Evolutionary conservation across 768 basidiomycete genomes (phyloP), one percentile per base, ranked within the genome.

Genomic region (Hydnomerulius pinastri): DNA sequence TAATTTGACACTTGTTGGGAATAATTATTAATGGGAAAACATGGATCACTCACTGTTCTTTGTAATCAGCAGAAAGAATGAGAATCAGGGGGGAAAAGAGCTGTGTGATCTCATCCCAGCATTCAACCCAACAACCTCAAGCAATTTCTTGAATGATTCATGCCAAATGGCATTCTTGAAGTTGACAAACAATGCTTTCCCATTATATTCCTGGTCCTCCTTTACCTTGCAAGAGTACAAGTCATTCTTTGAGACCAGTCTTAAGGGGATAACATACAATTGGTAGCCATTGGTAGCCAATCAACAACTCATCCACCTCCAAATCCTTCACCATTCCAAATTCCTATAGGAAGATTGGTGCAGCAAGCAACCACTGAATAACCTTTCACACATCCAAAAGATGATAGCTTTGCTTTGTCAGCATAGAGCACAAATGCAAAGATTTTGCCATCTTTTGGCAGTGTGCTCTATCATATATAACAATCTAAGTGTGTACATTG

Each of bases 11-110:
- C n/a, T n/a, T n/a, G n/a, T n/a, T n/a, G n/a, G n/a, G n/a, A n/a
- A n/a, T n/a, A n/a, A n/a, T n/a, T n/a, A n/a, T n/a, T n/a, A n/a
- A n/a, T n/a, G n/a, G n/a, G n/a, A n/a, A n/a, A n/a, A n/a, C 11
- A 23, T 43, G 11, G 43, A 21, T 48, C 33, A 54, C 72, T 28
- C 64, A 77, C 76, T 71, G 70, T 62, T 78, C 75, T 53, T 76
- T 69, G 49, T 74, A 78, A 42, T 77, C 74, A 18, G 72, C 67
- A 18, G 68, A 70, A 2, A 75, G 48, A 8, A 75, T 71, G 11
- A 53, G 40, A 33, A 56, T 48, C 2, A 48, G 23, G 10, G 73
- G 73, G 43, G 60, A 77, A 0, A 77, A 48, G 5, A 27, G 51
- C 0, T 61, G 65, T 1, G 33, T 8, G 11, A 69, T 51, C 1